Evolutionary conservation across 2,329 filamentous ascomycete genomes (phyloP).

Genomic region (Colletotrichum chrysophilum): DNA sequence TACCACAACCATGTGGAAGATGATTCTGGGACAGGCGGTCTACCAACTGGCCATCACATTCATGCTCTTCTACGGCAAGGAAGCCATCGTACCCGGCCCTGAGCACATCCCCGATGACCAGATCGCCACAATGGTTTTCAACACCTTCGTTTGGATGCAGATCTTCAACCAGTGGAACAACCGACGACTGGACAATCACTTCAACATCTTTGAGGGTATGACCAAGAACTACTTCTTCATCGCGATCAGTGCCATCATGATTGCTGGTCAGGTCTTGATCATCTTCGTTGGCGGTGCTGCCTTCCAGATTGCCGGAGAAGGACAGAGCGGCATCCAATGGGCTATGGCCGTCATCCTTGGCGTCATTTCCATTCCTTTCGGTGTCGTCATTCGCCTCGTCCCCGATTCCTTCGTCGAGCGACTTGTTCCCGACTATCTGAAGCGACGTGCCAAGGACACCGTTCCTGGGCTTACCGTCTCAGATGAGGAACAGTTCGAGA

Average conservation of each 20-base stretch:
- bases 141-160: slow-evolving; percentile 99
- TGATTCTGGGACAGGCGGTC: slow-evolving; percentile 92
- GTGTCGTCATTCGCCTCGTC: slow-evolving; percentile 79
- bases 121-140: slow-evolving; percentile 87
- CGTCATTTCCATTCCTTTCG: slow-evolving; percentile 83
- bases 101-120: slow-evolving; percentile 39
- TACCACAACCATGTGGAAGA: slow-evolving; percentile 97
- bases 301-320: slow-evolving; percentile 70
- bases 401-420: slow-evolving; percentile 72
- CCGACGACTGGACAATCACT: slow-evolving; percentile 89
- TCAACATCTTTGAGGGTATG: slow-evolving; percentile 95
- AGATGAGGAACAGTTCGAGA: slow-evolving; percentile 68
- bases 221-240: slow-evolving; percentile 88
- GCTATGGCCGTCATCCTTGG: slow-evolving; percentile 85
- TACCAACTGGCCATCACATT: slow-evolving; percentile 86
- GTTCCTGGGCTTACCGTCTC: slow-evolving; percentile 65
- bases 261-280: slow-evolving; percentile 88
- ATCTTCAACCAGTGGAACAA: slow-evolving; percentile 99
- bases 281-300: slow-evolving; percentile 84
- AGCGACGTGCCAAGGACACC: slow-evolving; percentile 46
- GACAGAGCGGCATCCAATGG: slow-evolving; percentile 80
- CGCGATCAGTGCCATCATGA: slow-evolving; percentile 83
- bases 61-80: slow-evolving; percentile 78
- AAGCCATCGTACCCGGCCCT: slow-evolving; percentile 32
- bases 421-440: slow-evolving; percentile 59